These are phyloP conservation scores for Gossypium davidsonii DNA, from an alignment of 441 rosid genomes.

Conservation along the genomic window DNA sequence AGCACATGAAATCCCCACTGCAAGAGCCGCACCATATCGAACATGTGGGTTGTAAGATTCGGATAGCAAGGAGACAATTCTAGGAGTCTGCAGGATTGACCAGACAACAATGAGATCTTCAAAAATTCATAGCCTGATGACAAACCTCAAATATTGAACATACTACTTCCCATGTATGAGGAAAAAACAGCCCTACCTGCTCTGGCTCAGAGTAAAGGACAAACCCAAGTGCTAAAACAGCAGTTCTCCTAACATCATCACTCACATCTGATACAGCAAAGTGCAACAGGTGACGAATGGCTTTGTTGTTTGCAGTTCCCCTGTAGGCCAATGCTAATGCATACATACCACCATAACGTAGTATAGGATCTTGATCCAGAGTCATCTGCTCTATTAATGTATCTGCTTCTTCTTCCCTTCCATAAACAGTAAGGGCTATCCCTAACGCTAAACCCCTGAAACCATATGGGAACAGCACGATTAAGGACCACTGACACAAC, in stretches of 20 bases:
- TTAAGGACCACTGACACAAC: not conserved
- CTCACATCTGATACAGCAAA: conserved; percentile 97
- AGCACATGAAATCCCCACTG: conserved; percentile 94
- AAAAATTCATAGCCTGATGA: not conserved
- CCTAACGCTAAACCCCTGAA: conserved; percentile 82
- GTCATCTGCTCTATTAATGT: conserved; percentile 97
- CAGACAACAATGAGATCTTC: conserved; percentile 15
- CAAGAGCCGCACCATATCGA: conserved; percentile 97
- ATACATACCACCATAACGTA: conserved; percentile 98
- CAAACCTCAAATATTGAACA: not conserved
- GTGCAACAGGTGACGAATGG: conserved; percentile 92
- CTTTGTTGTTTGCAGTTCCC: conserved; percentile 94
- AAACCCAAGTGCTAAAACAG: conserved; percentile 96
- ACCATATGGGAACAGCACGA: conserved; percentile 8
- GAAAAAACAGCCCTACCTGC: conserved; percentile 46
- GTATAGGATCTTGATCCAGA: conserved; percentile 87
- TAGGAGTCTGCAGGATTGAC: conserved; percentile 64
- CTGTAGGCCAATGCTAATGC: conserved; percentile 94
- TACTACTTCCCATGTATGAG: not conserved
- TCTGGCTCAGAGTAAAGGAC: conserved; percentile 90
- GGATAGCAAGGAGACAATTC: conserved; percentile 85
- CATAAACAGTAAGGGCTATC: conserved; percentile 87
- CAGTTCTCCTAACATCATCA: conserved; percentile 95
- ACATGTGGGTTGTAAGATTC: conserved; percentile 98
- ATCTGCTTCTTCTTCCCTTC: conserved; percentile 96